phyloP scores from a whole-genome alignment of 83 land plant genomes.

The Diphasiastrum complanatum region DNA sequence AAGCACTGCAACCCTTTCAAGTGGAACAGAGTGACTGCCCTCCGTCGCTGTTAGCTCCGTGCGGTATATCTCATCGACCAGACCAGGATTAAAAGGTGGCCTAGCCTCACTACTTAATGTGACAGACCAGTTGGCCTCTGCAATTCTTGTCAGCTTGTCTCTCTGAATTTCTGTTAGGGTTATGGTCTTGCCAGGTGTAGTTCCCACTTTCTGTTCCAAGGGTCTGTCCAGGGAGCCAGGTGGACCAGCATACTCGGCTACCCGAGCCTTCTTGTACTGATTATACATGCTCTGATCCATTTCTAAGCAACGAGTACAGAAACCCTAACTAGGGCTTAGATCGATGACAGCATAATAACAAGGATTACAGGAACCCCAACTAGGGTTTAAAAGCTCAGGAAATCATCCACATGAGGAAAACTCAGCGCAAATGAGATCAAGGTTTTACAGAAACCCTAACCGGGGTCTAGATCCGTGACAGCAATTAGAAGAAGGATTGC shows the following conservation, averaged over 20 bases:
- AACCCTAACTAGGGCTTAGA: too few relatives aligned
- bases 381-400: too few relatives aligned
- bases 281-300: too few relatives aligned
- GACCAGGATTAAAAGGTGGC: constrained; percentile 52
- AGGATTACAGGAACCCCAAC: too few relatives aligned
- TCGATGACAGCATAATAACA: too few relatives aligned
- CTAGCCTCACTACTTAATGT: constrained; percentile 18
- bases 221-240: constrained; percentile 23
- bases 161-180: constrained; percentile 72
- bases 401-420: too few relatives aligned
- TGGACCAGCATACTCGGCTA: constrained; percentile 70
- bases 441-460: too few relatives aligned
- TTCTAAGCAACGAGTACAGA: too few relatives aligned
- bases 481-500: too few relatives aligned
- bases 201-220: constrained; percentile 36
- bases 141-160: constrained; percentile 72
- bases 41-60: constrained; percentile 61
- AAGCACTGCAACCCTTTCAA: constrained; percentile 87
- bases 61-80: constrained; percentile 83
- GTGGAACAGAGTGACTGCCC: constrained; percentile 61
- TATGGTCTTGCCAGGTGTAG: constrained; percentile 36
- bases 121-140: constrained; percentile 54
- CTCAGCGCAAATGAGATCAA: too few relatives aligned
- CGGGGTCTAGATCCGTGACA: too few relatives aligned
- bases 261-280: constrained; percentile 57